Evolutionary conservation across 140 eudicot genomes (phyloP), one percentile per base, ranked within the genome.

Genomic region (Flaveria floridana): DNA sequence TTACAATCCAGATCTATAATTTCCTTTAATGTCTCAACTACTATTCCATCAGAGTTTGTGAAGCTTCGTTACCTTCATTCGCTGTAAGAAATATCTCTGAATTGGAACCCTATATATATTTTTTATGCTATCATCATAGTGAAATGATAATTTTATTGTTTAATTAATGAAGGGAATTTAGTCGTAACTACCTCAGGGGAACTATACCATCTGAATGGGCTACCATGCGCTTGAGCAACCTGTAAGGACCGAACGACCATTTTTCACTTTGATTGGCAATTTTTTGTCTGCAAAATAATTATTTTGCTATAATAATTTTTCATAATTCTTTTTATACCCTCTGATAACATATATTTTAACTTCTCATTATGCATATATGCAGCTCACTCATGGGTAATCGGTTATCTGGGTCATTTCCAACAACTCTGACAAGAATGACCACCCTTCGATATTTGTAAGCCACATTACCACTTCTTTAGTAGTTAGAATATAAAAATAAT

Each of bases 311-410:
- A 21, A 68, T 46, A 13, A 21, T 12, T 46, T 44, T 13, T 46
- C 15, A 30, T 30, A 9, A 0, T 21, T 25, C 8, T 8, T 67
- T 15, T 58, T 16, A 7, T 69, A 26, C 30, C 30, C 63, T 37
- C 25, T 44, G 14, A 9, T 53, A 7, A 6, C 34, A 51, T 68
- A 13, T 20, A 4, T 11, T 28, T 52, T 20, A 42, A 67, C n/a
- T 18, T 68, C 51, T 76, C 63, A 21, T 20, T 62, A 61, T n/a
- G 55, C 52, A 68, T 59, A 44, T 69, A 19, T 85, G 86, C 95
- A 90, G 96, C 71, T 87, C 90, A 53, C 48, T 89, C 30, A 89
- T 89, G 96, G 93, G 96, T 82, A 89, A 89, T 77, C 80, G 82
- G n/a, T 82, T 89, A 78, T 85, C 91, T 1, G 96, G 96, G 69